Base-by-base conservation (phyloP, 2,329 filamentous ascomycete species). In the Botrytis byssoidea region DNA sequence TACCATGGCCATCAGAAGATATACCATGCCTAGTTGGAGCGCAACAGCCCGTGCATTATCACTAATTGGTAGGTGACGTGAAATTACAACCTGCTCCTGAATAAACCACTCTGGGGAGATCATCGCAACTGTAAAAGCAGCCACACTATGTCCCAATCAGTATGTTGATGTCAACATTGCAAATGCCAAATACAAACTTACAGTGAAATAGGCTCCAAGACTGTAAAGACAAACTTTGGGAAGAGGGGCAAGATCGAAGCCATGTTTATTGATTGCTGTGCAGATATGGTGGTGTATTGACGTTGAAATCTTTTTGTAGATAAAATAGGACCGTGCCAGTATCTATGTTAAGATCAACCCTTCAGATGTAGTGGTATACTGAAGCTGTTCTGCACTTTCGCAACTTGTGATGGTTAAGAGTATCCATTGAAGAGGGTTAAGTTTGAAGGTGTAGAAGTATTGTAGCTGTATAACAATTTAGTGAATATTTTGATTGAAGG, bases 221-320 rank as follows among this genome's bases (percentile, higher is more conserved):
- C 81, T 44, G 89, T 91, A 77, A 93, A 92, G 67, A 92, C 83
- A 66, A 91, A 81, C 74, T 90, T 86, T 20, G 91, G 91, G 78
- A 92, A 85, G 4, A 85, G 79, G 3, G 91, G 91, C 35, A 93
- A 85, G 75, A 88, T 86, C 42, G 89, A 86, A 18, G 89, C 84
- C 90, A 91, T 91, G 66, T 35, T 75, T 57, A 16, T n/a, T 71
- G 25, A 57, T 40, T 48, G 35, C n/a, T 46, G 44, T 40, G 6
- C 29, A 35, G 35, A 12, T 46, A 25, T 22, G 22, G 55, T 46
- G 22, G 14, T n/a, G 7, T n/a, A n/a, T 16, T 9, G 9, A 42
- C 3, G 60, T 42, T 40, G 59, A n/a, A n/a, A 9, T 40, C 4
- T 63, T 42, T 22, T 18, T 42, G 60, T 3, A 40, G 60, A 63